A percentile compares a stretch with the other conserved stretches of the same genome.
Conservation (phyloP, 257 asterid genomes). For the Anisodus tanguticus region DNA sequence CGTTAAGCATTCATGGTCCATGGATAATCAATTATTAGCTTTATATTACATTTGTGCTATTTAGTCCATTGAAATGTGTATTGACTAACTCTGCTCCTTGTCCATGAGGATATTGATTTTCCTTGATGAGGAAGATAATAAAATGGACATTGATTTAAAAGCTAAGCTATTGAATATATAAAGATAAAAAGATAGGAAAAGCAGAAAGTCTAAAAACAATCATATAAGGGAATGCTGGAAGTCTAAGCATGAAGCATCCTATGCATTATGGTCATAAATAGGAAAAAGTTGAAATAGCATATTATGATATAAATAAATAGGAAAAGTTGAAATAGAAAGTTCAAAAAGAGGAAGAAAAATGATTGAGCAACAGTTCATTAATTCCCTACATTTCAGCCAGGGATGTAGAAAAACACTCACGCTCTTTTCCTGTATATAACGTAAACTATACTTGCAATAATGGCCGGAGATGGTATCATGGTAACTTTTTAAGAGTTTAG, state of each 20-base stretch:
- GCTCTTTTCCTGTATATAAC: not conserved
- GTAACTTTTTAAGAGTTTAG: not conserved
- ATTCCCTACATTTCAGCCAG: conserved; percentile 1
- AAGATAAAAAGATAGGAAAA: not conserved
- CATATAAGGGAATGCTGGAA: conserved; percentile 41
- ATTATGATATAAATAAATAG: not conserved
- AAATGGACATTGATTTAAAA: conserved; percentile 36
- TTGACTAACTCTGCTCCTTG: conserved; percentile 9
- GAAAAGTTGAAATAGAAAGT: not conserved
- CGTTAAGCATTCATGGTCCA: not conserved
- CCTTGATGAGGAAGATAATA: conserved; percentile 57
- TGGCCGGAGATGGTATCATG: not conserved
- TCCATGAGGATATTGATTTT: conserved; percentile 25
- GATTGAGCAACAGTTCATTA: not conserved
- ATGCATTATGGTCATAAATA: conserved; percentile 37
- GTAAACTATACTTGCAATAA: not conserved
- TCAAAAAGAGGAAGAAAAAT: not conserved
- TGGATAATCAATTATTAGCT: not conserved
- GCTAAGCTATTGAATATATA: conserved; percentile 26
- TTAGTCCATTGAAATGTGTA: not conserved
- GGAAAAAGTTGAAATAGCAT: not conserved
- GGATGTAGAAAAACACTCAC: not conserved
- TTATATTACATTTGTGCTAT: not conserved
- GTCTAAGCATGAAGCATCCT: conserved; percentile 71
- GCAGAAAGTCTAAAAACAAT: conserved; percentile 39